A percentile compares a stretch with the other conserved stretches of the same genome.
These are phyloP conservation scores for Ramaria sp. DNA, from an alignment of 768 basidiomycete species.

Conservation along the genomic window DNA sequence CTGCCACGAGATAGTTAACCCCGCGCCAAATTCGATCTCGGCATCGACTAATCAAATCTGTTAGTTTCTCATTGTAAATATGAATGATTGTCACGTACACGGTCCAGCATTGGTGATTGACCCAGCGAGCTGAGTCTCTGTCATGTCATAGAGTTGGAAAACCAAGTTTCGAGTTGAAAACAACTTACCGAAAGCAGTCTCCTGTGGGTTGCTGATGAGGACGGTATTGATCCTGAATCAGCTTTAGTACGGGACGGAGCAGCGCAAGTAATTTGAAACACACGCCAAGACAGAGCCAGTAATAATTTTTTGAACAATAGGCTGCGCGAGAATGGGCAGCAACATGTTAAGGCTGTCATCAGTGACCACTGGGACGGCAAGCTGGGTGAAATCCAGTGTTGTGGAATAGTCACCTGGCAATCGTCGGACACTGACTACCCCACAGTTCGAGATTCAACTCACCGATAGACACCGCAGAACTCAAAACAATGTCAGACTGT, in stretches of 20 bases:
- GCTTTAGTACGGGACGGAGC: neutral
- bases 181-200: constrained; percentile 44
- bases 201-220: constrained; percentile 46
- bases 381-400: constrained; percentile 50
- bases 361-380: constrained; percentile 43
- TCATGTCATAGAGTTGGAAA: neutral
- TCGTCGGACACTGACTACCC: neutral
- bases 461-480: constrained; percentile 50
- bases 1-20: constrained; percentile 51
- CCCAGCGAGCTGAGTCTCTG: constrained; percentile 45
- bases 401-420: constrained; percentile 51
- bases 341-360: constrained; percentile 53
- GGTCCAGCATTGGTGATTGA: constrained; percentile 62
- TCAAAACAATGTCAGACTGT: constrained; percentile 47
- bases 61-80: too few species aligned
- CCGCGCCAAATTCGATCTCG: constrained; percentile 50
- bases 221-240: constrained; percentile 42
- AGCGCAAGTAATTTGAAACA: constrained; percentile 3
- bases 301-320: constrained; percentile 67
- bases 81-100: constrained; percentile 32
- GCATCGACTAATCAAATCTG: constrained; percentile 41
- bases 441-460: neutral
- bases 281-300: constrained; percentile 46
- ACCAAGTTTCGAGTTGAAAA: neutral
- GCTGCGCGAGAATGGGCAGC: constrained; percentile 57